Evolutionary conservation across 2,329 filamentous ascomycete species (phyloP).

Genomic region (Cordyceps fumosorosea): DNA sequence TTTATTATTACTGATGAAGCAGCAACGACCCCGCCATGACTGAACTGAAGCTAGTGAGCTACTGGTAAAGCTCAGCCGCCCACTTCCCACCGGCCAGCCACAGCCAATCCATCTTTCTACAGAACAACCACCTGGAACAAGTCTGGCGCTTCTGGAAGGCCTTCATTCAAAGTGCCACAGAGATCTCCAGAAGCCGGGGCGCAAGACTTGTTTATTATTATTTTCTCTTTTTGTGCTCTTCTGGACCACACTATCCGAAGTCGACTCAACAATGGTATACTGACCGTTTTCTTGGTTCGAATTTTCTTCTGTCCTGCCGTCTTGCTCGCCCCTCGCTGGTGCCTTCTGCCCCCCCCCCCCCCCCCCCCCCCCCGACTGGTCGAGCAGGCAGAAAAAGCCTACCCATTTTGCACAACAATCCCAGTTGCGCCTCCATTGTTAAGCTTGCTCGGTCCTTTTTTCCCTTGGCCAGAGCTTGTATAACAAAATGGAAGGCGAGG

Average conservation of each 20-base stretch:
- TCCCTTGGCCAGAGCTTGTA: too few species aligned
- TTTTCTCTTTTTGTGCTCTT: not conserved
- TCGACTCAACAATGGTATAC: not conserved
- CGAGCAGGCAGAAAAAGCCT: not conserved
- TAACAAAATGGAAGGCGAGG: slow-evolving; percentile 37
- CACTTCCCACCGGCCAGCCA: not conserved
- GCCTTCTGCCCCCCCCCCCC: not conserved
- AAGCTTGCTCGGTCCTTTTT: not conserved
- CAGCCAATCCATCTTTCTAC: slow-evolving; percentile 13
- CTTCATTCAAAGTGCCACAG: not conserved
- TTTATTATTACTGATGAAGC: too few species aligned
- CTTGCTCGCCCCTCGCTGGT: not conserved
- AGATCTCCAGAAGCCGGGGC: not conserved
- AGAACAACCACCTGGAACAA: not conserved
- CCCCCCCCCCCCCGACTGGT: not conserved
- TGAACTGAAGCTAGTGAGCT: too few species aligned
- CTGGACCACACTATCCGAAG: not conserved
- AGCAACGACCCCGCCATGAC: too few species aligned
- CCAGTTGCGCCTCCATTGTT: not conserved
- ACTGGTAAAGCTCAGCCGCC: not conserved
- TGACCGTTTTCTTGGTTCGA: not conserved
- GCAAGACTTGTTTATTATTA: not conserved
- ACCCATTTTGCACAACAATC: not conserved
- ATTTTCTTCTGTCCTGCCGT: not conserved
- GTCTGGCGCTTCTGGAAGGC: not conserved